Base-by-base conservation (phyloP, 2,329 filamentous ascomycete genomes). In the Trichoderma afroharzianum region DNA sequence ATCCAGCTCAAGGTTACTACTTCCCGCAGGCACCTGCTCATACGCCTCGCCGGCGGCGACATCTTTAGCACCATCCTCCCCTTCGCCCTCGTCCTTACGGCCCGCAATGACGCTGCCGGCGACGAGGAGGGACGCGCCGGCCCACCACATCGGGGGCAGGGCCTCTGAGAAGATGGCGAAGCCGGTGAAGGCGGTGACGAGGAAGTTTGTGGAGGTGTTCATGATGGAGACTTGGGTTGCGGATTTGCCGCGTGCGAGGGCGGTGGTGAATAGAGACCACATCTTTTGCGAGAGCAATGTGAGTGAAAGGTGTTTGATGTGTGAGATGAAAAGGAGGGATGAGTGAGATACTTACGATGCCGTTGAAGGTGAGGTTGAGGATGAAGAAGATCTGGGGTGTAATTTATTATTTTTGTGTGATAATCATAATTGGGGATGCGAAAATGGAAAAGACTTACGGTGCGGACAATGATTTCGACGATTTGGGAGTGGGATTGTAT, bases 221-320 rank as follows among this genome's bases (percentile, higher is more conserved):
- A 95, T 89, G 79, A 95, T 91, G 75, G 89, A 91, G 63, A 95
- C 93, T 77, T 93, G 92, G 0, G 93, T 93, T 9, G 93, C 94
- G 2, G 92, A 94, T 71, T 88, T 87, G 15, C 92, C 92, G 21
- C 88, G 86, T 0, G 92, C 89, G n/a, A 95, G 87, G 67, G 93
- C 93, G 63, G 89, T 88, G 7, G 93, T 95, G 83, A 95, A 95
- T 62, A 95, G 87, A 0, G 91, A 90, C 93, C 93, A 95, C 93
- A 95, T 95, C 81, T 88, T 58, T 26, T 32, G 12, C 3, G 21
- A n/a, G 21, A 36, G 32, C n/a, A n/a, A n/a, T n/a, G n/a, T 30
- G 24, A 55, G 69, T 57, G 43, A 21, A 11, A 30, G 28, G 36
- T 58, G 9, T 24, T 24, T 14, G 5, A 1, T 21, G 12, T 50